Evolutionary conservation across 176 grass and related monocot genomes (phyloP).

Genomic region (Cymbopogon citratus): DNA sequence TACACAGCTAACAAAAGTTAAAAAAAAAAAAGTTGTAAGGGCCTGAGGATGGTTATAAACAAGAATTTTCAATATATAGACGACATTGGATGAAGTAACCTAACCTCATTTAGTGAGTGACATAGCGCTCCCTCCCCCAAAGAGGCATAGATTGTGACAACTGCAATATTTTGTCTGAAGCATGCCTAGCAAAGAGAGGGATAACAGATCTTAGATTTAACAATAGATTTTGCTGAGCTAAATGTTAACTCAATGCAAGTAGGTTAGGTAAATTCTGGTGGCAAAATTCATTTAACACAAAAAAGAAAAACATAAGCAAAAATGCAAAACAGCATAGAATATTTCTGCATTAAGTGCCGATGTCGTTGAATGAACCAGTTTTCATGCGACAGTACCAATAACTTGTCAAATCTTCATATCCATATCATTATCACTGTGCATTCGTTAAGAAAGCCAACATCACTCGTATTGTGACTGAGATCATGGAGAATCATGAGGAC

Average conservation of each 20-base stretch:
- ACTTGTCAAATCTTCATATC: background rate
- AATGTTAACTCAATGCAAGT: conserved; percentile 7
- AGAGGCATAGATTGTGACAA: conserved; percentile 95
- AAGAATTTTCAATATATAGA: background rate
- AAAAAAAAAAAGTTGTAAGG: background rate
- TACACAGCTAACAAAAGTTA: background rate
- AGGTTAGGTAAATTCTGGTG: background rate
- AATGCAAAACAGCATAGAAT: background rate
- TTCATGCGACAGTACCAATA: background rate
- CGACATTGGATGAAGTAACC: conserved; percentile 18
- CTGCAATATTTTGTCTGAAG: conserved; percentile 79
- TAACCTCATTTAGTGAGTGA: conserved; percentile 93
- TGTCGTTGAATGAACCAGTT: background rate
- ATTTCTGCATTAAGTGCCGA: background rate
- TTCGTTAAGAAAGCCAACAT: background rate
- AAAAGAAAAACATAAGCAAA: background rate
- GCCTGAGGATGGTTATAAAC: background rate
- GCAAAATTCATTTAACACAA: background rate
- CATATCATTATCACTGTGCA: background rate
- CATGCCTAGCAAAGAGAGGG: conserved; percentile 62
- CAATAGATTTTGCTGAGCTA: background rate
- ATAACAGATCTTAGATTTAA: conserved; percentile 6
- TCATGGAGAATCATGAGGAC: background rate
- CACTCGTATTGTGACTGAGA: background rate
- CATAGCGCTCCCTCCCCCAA: conserved; percentile 85